Percentiles rank a stretch among this genome's conserved stretches.
These are phyloP conservation scores for Rhodomyrtus tomentosa DNA, from an alignment of 345 rosid genomes.

Conservation along the genomic window DNA sequence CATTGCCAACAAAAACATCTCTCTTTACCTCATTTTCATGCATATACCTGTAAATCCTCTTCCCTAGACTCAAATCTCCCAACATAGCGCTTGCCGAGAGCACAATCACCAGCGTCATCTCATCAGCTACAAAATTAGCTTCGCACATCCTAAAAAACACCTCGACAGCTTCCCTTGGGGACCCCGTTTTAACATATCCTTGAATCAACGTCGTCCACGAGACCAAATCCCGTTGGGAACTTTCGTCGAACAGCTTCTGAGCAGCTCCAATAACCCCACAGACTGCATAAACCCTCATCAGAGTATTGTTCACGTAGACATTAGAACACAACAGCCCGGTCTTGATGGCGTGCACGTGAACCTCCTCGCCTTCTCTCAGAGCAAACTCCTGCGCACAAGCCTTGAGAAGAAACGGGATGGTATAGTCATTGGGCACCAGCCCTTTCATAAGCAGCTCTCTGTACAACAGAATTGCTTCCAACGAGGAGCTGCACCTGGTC, in stretches of 20 bases:
- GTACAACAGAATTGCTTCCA: conserved; percentile 13
- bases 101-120: conserved; percentile 23
- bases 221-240: conserved; percentile 27
- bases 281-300: conserved; percentile 32
- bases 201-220: conserved; percentile 49
- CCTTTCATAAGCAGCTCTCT: conserved; percentile 20
- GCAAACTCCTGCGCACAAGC: conserved; percentile 18
- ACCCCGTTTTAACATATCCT: conserved; percentile 26
- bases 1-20: conserved; percentile 36
- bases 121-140: conserved; percentile 15
- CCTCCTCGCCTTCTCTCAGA: conserved; percentile 18
- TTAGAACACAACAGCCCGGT: conserved; percentile 12
- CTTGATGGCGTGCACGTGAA: conserved; percentile 33
- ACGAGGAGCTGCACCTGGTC: neutral
- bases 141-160: conserved; percentile 27
- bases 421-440: conserved; percentile 24
- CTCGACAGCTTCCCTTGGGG: conserved; percentile 13
- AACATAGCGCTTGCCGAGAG: conserved; percentile 38
- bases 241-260: conserved; percentile 15
- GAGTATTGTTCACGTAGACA: conserved; percentile 31
- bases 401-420: conserved; percentile 34
- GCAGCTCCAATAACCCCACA: conserved; percentile 18
- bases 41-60: conserved; percentile 20
- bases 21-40: conserved; percentile 7
- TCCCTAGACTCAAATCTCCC: conserved; percentile 36